Base-by-base conservation (phyloP, 2,329 filamentous ascomycete species). In the Davidsoniella eucalypti region DNA sequence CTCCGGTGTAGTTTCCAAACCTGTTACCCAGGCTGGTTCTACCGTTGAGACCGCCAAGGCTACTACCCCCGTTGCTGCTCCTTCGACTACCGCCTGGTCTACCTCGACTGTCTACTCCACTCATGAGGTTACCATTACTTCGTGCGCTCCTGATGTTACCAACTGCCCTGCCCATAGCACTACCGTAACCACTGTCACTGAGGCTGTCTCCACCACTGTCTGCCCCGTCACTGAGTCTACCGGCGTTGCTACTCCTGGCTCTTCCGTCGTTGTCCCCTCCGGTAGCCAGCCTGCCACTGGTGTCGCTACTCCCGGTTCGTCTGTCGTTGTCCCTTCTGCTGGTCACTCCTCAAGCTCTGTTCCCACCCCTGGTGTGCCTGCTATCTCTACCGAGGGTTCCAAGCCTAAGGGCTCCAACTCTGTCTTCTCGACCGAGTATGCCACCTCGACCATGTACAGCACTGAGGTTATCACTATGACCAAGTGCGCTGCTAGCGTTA, bases 141-240 rank as follows among this genome's bases (percentile, higher is more conserved):
- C 49, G 5, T 78, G 75, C 61, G 68, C 66, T 44, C 64, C 73
- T 16, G 58, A 59, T 12, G 61, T 68, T 2, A 59, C 57, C 38
- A 58, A 66, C 62, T 68, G 60, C 54, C 2, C 62, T 67, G 60
- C 54, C 1, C 58, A 59, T 37, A 57, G 60, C 41, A 60, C 61
- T 36, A 57, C 62, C 29, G 61, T 56, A 47, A 5, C 26, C 10
- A 33, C 39, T 16, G 39, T 18, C 9, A 49, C 47, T n/a, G 26
- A 18, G 29, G 56, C 65, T 25, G 42, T 69, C 37, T 69, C 66
- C 56, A 72, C 69, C 9, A 71, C 70, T 12, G 61, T 70, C 51
- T 70, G 66, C 59, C 66, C 67, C 5, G 61, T 65, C 16, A 40
- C 46, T 7, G 51, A 52, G 53, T 54, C 38, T 10, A 37, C 38